Conservation (phyloP, 1,284 basidiomycete species). For the Moesziomyces sp. region DNA sequence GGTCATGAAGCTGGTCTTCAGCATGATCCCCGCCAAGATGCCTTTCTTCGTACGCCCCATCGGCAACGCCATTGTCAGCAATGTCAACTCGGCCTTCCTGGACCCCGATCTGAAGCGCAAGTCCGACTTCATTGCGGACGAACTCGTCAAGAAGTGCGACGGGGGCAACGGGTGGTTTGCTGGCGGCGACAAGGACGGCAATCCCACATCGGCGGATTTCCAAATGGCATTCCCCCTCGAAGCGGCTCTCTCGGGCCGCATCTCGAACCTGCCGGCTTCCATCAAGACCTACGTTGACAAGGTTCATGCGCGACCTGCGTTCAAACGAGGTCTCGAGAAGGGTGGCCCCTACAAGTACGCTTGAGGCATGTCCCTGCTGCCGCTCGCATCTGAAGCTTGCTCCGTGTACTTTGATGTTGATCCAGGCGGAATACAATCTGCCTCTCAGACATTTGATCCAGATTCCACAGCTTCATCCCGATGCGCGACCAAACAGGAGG, state of each 20-base stretch:
- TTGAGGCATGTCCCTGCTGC: not conserved
- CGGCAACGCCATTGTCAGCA: slow-evolving; percentile 48
- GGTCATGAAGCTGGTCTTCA: slow-evolving; percentile 61
- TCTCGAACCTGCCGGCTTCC: slow-evolving; percentile 38
- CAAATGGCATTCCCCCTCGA: slow-evolving; percentile 66
- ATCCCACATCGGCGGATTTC: slow-evolving; percentile 65
- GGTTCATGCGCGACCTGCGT: slow-evolving; percentile 60
- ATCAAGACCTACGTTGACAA: slow-evolving; percentile 60
- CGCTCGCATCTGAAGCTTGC: no score
- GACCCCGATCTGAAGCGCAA: slow-evolving; percentile 59
- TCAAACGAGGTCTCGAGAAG: slow-evolving; percentile 59
- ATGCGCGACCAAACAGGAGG: no score
- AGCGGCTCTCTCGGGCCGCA: slow-evolving; percentile 50
- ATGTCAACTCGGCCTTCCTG: slow-evolving; percentile 45
- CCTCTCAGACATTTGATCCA: no score
- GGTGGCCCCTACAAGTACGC: slow-evolving; percentile 61
- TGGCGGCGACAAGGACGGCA: slow-evolving; percentile 64
- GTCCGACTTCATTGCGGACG: slow-evolving; percentile 43
- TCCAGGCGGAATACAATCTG: no score
- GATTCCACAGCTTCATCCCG: no score
- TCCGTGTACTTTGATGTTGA: no score
- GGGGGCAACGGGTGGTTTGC: slow-evolving; percentile 59
- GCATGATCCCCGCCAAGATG: slow-evolving; percentile 53
- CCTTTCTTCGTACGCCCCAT: slow-evolving; percentile 65
- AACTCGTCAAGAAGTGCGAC: slow-evolving; percentile 45